Evolutionary conservation across 306 rosid genomes (phyloP).

Genomic region (Vigna radiata): DNA sequence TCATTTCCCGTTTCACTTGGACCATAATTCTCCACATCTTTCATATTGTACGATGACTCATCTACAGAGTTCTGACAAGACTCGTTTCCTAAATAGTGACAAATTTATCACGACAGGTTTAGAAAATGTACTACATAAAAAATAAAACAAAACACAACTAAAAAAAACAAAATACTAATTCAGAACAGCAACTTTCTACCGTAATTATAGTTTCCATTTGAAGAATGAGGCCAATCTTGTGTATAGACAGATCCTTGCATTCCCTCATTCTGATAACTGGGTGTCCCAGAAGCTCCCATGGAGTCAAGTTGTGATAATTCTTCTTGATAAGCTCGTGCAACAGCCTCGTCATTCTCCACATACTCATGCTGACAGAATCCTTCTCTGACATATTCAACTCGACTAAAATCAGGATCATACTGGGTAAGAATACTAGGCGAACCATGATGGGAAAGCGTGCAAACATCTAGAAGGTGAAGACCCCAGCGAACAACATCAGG

Average conservation of each 20-base stretch:
- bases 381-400: conserved; percentile 74
- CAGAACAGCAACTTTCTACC: conserved; percentile 50
- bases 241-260: conserved; percentile 63
- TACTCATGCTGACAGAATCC: conserved; percentile 60
- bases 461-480: conserved; percentile 86
- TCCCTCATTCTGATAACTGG: conserved; percentile 55
- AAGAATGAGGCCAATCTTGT: conserved; percentile 76
- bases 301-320: conserved; percentile 71
- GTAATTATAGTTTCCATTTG: conserved; percentile 51
- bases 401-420: conserved; percentile 70
- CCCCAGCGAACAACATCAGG: conserved; percentile 93
- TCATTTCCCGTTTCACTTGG: conserved; percentile 47
- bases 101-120: conserved; percentile 41
- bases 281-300: conserved; percentile 56
- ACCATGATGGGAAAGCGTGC: conserved; percentile 65
- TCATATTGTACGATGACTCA: conserved; percentile 42
- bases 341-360: conserved; percentile 85
- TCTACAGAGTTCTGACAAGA: conserved; percentile 47
- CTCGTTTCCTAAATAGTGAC: conserved; percentile 56
- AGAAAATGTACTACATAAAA: conserved; percentile 19
- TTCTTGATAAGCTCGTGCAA: conserved; percentile 90
- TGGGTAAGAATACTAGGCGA: conserved; percentile 57
- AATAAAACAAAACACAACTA: neutral
- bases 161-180: neutral
- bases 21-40: conserved; percentile 46